Evolutionary conservation across 192 early-diverging fungal genomes (phyloP).

Genomic region (Coemansia sp.): DNA sequence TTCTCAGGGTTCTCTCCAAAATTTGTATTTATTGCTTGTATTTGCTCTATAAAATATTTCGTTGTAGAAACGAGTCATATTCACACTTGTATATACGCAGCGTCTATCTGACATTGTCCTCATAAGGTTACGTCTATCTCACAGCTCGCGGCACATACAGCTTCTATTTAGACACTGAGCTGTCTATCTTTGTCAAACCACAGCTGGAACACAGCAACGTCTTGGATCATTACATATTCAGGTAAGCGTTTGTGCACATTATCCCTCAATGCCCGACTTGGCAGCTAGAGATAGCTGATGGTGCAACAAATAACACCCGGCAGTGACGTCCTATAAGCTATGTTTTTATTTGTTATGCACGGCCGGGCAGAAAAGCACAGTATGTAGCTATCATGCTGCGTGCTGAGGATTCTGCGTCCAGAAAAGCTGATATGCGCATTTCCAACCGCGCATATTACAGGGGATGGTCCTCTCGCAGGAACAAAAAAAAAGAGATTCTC

Average conservation of each 20-base stretch:
- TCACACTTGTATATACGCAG: neutral
- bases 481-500: slow-evolving; percentile 13
- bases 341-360: slow-evolving; percentile 2
- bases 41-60: neutral
- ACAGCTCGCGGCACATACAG: neutral
- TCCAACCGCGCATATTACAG: slow-evolving; percentile 6
- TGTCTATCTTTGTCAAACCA: neutral
- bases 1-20: neutral
- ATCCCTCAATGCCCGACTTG: neutral
- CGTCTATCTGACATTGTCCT: neutral
- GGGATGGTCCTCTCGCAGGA: slow-evolving; percentile 11
- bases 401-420: neutral
- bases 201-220: neutral
- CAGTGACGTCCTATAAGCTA: neutral
- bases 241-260: neutral
- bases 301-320: neutral
- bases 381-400: neutral
- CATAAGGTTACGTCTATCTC: neutral
- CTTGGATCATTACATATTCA: neutral
- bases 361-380: neutral
- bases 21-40: neutral
- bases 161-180: neutral
- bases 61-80: neutral
- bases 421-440: neutral
- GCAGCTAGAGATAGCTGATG: neutral